Evolutionary conservation across 345 rosid species (phyloP).

Genomic region (Clausena lansium): DNA sequence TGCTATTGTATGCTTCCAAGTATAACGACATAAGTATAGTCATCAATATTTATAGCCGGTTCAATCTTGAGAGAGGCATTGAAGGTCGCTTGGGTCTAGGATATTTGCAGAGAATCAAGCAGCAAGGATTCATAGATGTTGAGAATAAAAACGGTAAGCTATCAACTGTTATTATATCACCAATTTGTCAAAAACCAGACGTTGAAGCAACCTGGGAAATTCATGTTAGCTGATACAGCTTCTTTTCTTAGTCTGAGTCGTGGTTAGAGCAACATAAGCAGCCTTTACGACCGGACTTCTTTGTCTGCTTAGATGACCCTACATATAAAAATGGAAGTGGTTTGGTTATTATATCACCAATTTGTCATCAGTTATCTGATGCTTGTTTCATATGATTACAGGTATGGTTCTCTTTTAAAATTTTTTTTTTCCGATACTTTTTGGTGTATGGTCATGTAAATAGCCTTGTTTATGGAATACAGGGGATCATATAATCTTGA

Average conservation of each 20-base stretch:
- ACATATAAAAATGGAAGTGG: no score
- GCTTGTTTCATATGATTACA: not conserved
- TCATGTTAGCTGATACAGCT: no score
- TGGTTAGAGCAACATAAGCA: no score
- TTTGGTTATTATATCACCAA: not conserved
- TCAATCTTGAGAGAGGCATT: conserved; percentile 61
- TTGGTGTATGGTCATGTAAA: not conserved
- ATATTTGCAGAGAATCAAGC: conserved; percentile 54
- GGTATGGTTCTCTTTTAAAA: not conserved
- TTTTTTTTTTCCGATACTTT: not conserved
- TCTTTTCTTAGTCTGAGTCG: no score
- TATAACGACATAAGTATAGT: conserved; percentile 55
- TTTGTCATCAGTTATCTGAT: not conserved
- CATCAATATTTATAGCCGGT: conserved; percentile 72
- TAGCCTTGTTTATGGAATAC: no score
- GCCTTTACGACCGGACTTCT: no score
- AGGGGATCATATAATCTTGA: not conserved
- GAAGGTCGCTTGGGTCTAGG: conserved; percentile 70
- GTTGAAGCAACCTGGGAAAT: no score
- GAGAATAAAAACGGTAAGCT: conserved; percentile 51
- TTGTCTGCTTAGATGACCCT: no score
- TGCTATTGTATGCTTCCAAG: conserved; percentile 78
- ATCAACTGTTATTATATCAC: no score
- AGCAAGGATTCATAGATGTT: conserved; percentile 66
- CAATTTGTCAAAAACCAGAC: no score